Evolutionary conservation across 208 protist species (phyloP), one percentile per base, ranked within the genome.

Genomic region (Trypanosoma avium): DNA sequence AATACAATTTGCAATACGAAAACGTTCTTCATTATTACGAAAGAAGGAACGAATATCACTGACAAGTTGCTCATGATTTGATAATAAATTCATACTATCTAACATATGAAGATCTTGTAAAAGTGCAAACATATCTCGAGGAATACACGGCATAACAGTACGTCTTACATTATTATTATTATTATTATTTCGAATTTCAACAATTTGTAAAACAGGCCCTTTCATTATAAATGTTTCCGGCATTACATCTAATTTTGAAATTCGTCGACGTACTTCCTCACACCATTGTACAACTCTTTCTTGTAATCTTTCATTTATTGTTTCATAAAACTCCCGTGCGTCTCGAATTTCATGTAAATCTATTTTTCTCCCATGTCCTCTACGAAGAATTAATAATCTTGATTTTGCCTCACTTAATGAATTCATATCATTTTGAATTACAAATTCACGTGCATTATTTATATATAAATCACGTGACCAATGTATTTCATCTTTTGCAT

Each of bases 391-490:
- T 32, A 90, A 58, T 22, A 95, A 75, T 15, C 84, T 75, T 46
- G 81, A 82, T 38, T 84, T 80, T 3, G 86, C 86, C 4, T 71
- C 53, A 5, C 57, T 61, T 22, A 93, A 45, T n/a, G 81, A 56
- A 22, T 61, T 24, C 22, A 81, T 73, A 52, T 84, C 77, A 29
- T 69, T 40, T 17, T 67, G 56, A 33, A 76, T 61, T 36, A 96
- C 68, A 38, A 86, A 81, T 10, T 75, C 58, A 33, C 82, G 74
- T 3, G 86, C 90, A 13, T 61, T 35, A 40, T 47, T 55, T 35
- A 96, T 55, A 40, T 80, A 45, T 24, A 79, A 72, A 52, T 96
- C 87, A n/a, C 27, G 69, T 10, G 70, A 75, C 88, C 88, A 95
- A 47, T 83, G 76, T 9, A 42, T 21, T 46, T 83, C 70, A 47